Evolutionary conservation across 2,329 filamentous ascomycete species (phyloP).

Genomic region (Fusarium sterilihyphosum): DNA sequence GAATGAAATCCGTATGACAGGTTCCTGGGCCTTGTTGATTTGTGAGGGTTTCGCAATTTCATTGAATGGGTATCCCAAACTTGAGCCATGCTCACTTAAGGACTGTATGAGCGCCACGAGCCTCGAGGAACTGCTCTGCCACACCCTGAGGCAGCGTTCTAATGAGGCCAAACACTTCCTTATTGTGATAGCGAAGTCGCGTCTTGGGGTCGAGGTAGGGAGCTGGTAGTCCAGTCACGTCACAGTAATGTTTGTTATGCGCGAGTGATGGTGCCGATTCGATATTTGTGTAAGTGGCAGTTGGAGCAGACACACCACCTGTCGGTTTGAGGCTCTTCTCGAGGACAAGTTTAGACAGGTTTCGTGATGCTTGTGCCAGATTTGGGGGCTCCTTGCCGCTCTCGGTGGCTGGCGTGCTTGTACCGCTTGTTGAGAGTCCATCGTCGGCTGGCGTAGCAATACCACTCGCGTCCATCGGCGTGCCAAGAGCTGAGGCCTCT

Average conservation of each 20-base stretch:
- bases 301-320: slow-evolving; percentile 62
- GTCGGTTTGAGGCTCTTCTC: slow-evolving; percentile 75
- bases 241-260: slow-evolving; percentile 90
- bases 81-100: slow-evolving; percentile 71
- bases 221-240: slow-evolving; percentile 91
- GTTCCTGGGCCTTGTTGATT: not conserved
- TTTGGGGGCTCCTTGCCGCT: slow-evolving; percentile 66
- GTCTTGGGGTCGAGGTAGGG: slow-evolving; percentile 97
- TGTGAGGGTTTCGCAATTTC: slow-evolving; percentile 2
- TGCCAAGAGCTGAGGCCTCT: slow-evolving; percentile 88
- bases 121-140: slow-evolving; percentile 88
- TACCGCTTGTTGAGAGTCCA: slow-evolving; percentile 66
- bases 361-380: slow-evolving; percentile 88
- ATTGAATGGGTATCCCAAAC: slow-evolving; percentile 1
- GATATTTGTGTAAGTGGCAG: slow-evolving; percentile 94
- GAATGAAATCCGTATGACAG: not conserved
- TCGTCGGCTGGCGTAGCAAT: slow-evolving; percentile 72
- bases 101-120: slow-evolving; percentile 90
- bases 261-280: slow-evolving; percentile 91
- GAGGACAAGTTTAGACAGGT: slow-evolving; percentile 85
- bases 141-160: slow-evolving; percentile 82
- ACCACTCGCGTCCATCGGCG: slow-evolving; percentile 78
- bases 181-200: slow-evolving; percentile 89
- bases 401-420: slow-evolving; percentile 64
- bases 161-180: slow-evolving; percentile 88